A percentile compares a stretch with the other conserved stretches of the same genome.
Evolutionary conservation across 176 grass and related monocot species (phyloP).

Genomic region (Carex cristatella): DNA sequence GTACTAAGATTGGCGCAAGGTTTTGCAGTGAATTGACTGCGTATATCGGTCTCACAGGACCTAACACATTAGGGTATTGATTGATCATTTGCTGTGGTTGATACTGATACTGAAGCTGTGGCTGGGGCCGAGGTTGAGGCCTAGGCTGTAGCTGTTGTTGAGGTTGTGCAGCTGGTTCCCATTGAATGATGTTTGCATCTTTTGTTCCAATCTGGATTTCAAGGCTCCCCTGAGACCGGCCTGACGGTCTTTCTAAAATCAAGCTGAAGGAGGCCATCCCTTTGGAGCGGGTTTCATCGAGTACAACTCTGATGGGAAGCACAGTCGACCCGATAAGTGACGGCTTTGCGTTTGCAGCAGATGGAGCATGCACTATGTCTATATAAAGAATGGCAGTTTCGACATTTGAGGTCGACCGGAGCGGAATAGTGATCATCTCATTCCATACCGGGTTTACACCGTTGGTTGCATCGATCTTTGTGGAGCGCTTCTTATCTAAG

Average conservation of each 20-base stretch:
- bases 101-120: not conserved
- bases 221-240: not conserved
- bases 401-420: constrained; percentile 2
- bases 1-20: not conserved
- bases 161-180: not conserved
- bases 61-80: not conserved
- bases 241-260: constrained; percentile 51
- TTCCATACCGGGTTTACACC: constrained; percentile 46
- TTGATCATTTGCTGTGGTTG: not conserved
- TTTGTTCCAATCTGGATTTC: not conserved
- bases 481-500: constrained; percentile 34
- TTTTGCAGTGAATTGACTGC: not conserved
- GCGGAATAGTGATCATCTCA: constrained; percentile 44
- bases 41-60: not conserved
- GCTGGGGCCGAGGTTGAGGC: not conserved
- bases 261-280: constrained; percentile 27
- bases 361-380: constrained; percentile 65
- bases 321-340: constrained; percentile 54
- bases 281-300: constrained; percentile 37
- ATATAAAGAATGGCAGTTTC: constrained; percentile 46
- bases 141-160: not conserved
- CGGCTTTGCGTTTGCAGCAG: constrained; percentile 37
- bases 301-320: constrained; percentile 43
- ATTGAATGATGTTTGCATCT: not conserved
- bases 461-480: constrained; percentile 37